phyloP scores from a whole-genome alignment of 164 flowering plant species.

The Houttuynia cordata region DNA sequence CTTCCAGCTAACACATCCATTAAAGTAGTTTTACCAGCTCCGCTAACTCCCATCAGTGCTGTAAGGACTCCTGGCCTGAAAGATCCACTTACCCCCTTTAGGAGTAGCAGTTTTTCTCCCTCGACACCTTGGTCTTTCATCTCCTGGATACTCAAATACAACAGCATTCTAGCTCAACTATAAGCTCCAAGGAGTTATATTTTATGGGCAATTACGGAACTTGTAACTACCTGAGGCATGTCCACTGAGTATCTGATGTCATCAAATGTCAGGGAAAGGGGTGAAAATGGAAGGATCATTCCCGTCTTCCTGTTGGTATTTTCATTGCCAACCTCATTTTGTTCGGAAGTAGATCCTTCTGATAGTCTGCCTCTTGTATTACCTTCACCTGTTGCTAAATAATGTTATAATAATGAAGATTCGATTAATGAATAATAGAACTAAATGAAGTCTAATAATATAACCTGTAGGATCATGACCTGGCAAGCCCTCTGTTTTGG shows the following conservation, averaged over 20 bases:
- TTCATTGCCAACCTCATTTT: conserved; percentile 7
- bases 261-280: conserved; percentile 34
- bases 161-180: too few relatives aligned
- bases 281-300: conserved; percentile 43
- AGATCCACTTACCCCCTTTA: too few relatives aligned
- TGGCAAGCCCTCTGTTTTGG: neutral
- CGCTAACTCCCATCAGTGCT: too few relatives aligned
- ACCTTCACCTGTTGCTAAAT: neutral
- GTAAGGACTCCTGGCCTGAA: neutral
- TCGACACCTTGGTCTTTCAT: too few relatives aligned
- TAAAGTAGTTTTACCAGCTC: too few relatives aligned
- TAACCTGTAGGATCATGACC: neutral
- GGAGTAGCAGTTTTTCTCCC: too few relatives aligned
- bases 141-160: too few relatives aligned
- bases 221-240: conserved; percentile 35
- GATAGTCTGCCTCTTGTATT: neutral
- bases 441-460: neutral
- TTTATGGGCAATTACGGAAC: neutral
- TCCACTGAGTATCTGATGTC: conserved; percentile 34
- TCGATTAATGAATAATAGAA: neutral
- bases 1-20: too few relatives aligned
- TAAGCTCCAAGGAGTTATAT: too few relatives aligned
- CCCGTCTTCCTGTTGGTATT: conserved; percentile 18
- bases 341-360: neutral
- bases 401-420: neutral